Evolutionary conservation across 2,329 filamentous ascomycete genomes (phyloP), one percentile per base, ranked within the genome.

Genomic region (Cladophialophora psammophila): DNA sequence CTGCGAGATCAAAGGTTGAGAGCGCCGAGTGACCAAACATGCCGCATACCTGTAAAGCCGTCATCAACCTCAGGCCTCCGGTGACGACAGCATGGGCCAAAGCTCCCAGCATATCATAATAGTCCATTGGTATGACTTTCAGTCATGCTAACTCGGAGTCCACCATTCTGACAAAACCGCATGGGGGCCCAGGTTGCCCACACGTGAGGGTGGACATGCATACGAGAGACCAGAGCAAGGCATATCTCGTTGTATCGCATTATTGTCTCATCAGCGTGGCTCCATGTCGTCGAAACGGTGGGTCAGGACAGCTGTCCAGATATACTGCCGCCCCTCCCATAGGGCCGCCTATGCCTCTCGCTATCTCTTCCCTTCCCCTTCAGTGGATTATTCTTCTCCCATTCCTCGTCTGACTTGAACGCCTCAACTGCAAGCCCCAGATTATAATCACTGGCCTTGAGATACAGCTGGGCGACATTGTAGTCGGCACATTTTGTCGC

Each of bases 401-500:
- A 94, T 61, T 82, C 83, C 76, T 93, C 91, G 69, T 95, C 92
- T 3, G 87, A 90, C 70, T 86, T 83, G 76, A 87, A 93, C 2
- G 85, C 82, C 42, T 85, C 82, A 6, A 91, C 84, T 0, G 91
- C 91, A 34, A 79, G 77, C 3, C 88, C 86, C 15, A 94, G 80
- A 72, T 93, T 84, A 76, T 91, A 92, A 7, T 84, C 83, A 18
- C 84, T 81, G 76, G 92, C 26, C 84, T 81, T 86, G 12, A 95
- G 83, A 76, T 95, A 95, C 20, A 94, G 76, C 34, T 91, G 76
- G 1, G 92, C 92, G 59, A 93, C 82, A 75, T 93, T 90, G 72
- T 88, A 88, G 20, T 74, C 71, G 8, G 72, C 64, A 60, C 72
- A 90, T 76, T 94, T 94, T 79, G 89, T 92, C 1, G 85, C 84